phyloP scores from a whole-genome alignment of 306 rosid genomes.

The Trichosanthes cucumerina region DNA sequence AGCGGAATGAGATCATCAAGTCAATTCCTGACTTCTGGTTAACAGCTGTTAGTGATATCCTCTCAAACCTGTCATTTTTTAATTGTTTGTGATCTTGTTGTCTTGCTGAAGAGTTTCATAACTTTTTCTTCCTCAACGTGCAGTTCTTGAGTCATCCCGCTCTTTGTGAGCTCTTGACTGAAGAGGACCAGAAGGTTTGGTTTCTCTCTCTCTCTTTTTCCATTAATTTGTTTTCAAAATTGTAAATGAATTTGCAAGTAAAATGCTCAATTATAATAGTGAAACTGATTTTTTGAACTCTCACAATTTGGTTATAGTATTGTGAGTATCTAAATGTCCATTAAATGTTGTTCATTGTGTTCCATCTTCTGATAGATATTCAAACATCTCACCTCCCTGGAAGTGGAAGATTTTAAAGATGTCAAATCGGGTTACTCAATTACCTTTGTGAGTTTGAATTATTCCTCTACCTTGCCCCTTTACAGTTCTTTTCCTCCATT shows the following conservation, averaged over 20 bases:
- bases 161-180: constrained; percentile 57
- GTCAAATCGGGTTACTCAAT: constrained; percentile 83
- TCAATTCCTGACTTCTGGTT: constrained; percentile 90
- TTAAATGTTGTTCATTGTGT: not conserved
- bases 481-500: not conserved
- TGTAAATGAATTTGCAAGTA: not conserved
- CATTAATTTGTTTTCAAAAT: not conserved
- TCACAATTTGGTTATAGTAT: not conserved
- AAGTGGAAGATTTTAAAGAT: constrained; percentile 81
- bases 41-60: constrained; percentile 59
- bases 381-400: constrained; percentile 69
- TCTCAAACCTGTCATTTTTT: not conserved
- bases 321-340: not conserved
- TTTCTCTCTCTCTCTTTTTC: not conserved
- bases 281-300: not conserved
- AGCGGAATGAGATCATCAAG: constrained; percentile 63
- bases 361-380: constrained; percentile 43
- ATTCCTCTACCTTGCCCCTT: not conserved
- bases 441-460: constrained; percentile 56
- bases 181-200: constrained; percentile 79
- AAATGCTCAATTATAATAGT: not conserved
- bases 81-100: not conserved
- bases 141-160: constrained; percentile 80
- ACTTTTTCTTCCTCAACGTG: constrained; percentile 6
- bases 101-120: not conserved